These are phyloP conservation scores for Scenedesmus sp. DNA, from an alignment of 163 green algal species.

Conservation along the genomic window DNA sequence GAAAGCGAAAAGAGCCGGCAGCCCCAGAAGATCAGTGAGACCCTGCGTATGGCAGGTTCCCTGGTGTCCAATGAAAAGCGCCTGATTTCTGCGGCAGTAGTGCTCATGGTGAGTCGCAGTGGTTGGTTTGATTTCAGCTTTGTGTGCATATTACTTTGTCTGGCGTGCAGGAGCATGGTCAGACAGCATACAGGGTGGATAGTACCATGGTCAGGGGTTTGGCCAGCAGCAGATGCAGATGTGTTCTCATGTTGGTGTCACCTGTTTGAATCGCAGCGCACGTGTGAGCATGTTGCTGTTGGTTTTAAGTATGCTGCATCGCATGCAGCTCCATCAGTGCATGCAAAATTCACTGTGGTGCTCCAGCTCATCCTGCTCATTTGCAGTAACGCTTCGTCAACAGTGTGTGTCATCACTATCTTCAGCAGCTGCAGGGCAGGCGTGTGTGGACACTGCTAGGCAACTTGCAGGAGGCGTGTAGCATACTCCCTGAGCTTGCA, in stretches of 20 bases:
- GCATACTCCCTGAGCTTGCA: neutral
- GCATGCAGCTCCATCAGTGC: neutral
- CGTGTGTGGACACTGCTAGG: neutral
- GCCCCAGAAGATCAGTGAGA: slow-evolving; percentile 47
- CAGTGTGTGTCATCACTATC: neutral
- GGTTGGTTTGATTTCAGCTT: neutral
- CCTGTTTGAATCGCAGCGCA: neutral
- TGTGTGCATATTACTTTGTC: neutral
- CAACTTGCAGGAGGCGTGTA: neutral
- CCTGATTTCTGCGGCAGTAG: slow-evolving; percentile 40
- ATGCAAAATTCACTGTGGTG: neutral
- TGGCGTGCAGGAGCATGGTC: neutral
- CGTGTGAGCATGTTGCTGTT: neutral
- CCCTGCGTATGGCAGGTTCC: slow-evolving; percentile 45
- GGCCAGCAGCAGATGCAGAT: neutral
- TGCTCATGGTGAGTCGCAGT: slow-evolving; percentile 53
- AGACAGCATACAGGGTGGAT: neutral
- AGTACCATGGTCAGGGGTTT: neutral
- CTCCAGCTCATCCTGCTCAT: neutral
- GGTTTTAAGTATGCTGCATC: neutral
- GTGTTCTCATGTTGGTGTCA: neutral
- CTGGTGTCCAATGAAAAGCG: slow-evolving; percentile 47
- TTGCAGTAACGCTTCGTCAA: neutral
- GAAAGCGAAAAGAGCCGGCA: slow-evolving; percentile 27
- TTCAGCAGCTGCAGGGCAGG: neutral